Conservation (phyloP, 2,329 filamentous ascomycete genomes). For the Aureobasidium lini region DNA sequence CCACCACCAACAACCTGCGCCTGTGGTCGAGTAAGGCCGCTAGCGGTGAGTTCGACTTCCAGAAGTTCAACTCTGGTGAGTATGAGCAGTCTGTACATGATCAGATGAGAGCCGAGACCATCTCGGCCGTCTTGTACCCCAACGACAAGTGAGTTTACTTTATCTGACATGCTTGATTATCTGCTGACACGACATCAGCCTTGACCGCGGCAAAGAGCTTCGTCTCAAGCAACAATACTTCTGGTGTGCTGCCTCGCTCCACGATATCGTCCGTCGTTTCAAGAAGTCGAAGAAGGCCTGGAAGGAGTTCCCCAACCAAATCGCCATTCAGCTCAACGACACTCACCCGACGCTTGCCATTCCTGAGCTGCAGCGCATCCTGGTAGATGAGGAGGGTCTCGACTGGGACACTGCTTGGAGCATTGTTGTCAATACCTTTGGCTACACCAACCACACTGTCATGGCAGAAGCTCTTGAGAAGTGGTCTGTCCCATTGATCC, state of each 20-base stretch:
- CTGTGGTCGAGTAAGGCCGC: constrained; percentile 97
- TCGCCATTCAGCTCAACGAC: constrained; percentile 96
- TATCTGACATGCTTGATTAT: too few relatives aligned
- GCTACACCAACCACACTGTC: constrained; percentile 98
- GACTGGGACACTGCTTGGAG: constrained; percentile 91
- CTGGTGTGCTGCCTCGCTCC: constrained; percentile 94
- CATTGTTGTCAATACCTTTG: constrained; percentile 61
- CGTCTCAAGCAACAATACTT: constrained; percentile 99
- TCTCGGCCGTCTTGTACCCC: constrained; percentile 93
- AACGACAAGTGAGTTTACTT: constrained; percentile 42
- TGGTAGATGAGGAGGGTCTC: constrained; percentile 81
- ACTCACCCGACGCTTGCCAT: constrained; percentile 95
- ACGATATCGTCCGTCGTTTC: constrained; percentile 94
- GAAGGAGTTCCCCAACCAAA: constrained; percentile 87
- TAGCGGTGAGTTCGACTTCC: constrained; percentile 96
- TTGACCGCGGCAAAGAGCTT: constrained; percentile 93
- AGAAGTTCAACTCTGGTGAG: constrained; percentile 97
- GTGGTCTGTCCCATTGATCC: constrained; percentile 89
- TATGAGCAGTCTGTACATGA: constrained; percentile 98
- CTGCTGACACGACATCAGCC: constrained; percentile 54
- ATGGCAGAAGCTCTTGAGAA: constrained; percentile 96
- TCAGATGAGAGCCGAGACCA: constrained; percentile 96
- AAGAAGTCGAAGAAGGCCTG: constrained; percentile 92
- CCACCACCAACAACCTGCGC: constrained; percentile 90
- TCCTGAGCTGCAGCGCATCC: constrained; percentile 88